These are phyloP conservation scores for Nadsonia fulvescens DNA, from an alignment of 805 yeast species.

Conservation along the genomic window DNA sequence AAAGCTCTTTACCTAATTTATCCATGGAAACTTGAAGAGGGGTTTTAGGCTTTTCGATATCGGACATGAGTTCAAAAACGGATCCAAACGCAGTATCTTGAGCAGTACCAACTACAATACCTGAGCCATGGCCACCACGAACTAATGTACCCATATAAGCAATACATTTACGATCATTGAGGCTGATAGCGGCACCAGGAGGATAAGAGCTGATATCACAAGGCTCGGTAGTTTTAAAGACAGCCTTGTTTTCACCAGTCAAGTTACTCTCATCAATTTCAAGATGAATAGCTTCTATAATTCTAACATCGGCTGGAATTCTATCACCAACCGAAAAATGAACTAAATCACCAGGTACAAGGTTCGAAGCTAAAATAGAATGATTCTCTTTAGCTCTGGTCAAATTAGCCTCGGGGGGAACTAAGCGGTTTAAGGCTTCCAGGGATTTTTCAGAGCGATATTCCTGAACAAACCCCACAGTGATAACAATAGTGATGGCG, in stretches of 20 bases:
- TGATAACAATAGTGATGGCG: conserved; percentile 83
- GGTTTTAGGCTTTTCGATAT: conserved; percentile 92
- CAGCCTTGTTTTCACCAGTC: conserved; percentile 91
- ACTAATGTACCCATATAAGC: conserved; percentile 97
- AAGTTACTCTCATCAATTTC: conserved; percentile 83
- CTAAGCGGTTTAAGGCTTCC: conserved; percentile 80
- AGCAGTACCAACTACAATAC: conserved; percentile 85
- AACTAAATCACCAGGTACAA: conserved; percentile 94
- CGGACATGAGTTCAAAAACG: conserved; percentile 88
- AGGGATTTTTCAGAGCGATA: conserved; percentile 87
- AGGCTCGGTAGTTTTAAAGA: conserved; percentile 37
- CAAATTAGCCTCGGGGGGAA: conserved; percentile 91
- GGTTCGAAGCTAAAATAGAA: conserved; percentile 64
- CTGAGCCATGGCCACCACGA: conserved; percentile 87
- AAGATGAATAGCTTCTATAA: conserved; percentile 61
- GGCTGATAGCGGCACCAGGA: conserved; percentile 22
- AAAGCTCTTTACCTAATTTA: conserved; percentile 78
- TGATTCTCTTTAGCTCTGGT: conserved; percentile 66
- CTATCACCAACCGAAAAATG: conserved; percentile 85
- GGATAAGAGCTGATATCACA: conserved; percentile 13
- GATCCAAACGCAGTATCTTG: conserved; percentile 81
- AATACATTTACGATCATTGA: conserved; percentile 54
- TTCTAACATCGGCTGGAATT: conserved; percentile 86
- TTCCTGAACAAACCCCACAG: conserved; percentile 96
- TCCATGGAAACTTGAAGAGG: conserved; percentile 95